Evolutionary conservation across 179 eudicot species (phyloP), one percentile per base, ranked within the genome.

Genomic region (Camellia oleifera): DNA sequence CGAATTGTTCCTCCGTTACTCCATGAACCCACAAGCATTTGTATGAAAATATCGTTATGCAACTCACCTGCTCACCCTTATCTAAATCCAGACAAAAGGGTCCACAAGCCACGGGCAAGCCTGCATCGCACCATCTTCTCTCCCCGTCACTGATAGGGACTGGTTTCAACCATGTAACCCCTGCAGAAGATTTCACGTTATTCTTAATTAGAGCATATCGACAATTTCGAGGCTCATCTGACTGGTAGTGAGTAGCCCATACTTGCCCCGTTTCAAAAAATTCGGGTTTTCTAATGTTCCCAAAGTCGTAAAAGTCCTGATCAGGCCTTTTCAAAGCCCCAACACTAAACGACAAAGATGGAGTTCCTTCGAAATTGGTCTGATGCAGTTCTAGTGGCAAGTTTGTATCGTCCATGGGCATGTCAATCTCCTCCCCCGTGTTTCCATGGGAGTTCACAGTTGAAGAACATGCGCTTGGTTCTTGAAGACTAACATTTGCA

Each of bases 91-190:
- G 69, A 48, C 75, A 81, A 77, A 85, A 85, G 17, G 88, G 74
- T 74, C 88, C 88, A 78, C 86, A 81, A 23, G 81, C 86, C 57
- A 85, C 80, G 52, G 88, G 88, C 75, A 85, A 75, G 48, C 84
- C 88, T 14, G 80, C 81, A 63, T 78, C 84, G 67, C 83, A 85
- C 88, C 88, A 85, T 72, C 86, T 83, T 71, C 86, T 75, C 75
- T 85, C 86, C 4, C 56, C 78, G 7, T 74, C 54, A 46, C 69
- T 83, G 26, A 78, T 32, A 7, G 86, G 88, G 18, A 81, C 78
- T 10, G 88, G 88, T 78, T 83, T 85, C 66, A 85, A 78, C 86
- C 86, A 83, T 11, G 74, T 78, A 40, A 83, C 72, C 12, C 68
- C 69, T 54, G 78, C 73, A 64, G 64, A 63, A 78, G 84, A 78